Percentiles rank a stretch among this genome's conserved stretches.
These are phyloP conservation scores for Cladosporium austrohemisphaericum DNA, from an alignment of 2,329 filamentous ascomycete genomes.

Conservation along the genomic window DNA sequence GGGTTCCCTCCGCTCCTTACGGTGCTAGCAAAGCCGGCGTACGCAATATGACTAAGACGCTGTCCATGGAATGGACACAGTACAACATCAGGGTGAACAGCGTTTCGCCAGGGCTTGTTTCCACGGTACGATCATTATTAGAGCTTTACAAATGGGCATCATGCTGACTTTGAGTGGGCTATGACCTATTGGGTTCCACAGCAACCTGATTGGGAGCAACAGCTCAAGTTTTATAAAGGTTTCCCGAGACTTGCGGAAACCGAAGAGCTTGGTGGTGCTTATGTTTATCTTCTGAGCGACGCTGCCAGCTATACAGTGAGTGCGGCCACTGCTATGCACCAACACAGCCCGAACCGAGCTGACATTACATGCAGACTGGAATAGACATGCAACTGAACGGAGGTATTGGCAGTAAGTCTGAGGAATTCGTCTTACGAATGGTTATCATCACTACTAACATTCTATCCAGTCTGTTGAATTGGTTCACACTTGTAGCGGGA, in stretches of 20 bases:
- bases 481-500: too few species aligned
- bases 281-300: conserved; percentile 48
- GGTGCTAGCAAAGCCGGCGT: conserved; percentile 40
- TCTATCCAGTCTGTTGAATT: neutral
- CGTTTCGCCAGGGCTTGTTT: conserved; percentile 53
- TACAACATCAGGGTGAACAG: conserved; percentile 55
- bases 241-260: conserved; percentile 27
- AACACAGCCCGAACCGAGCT: too few species aligned
- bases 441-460: neutral
- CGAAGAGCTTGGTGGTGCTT: conserved; percentile 46
- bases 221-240: conserved; percentile 17
- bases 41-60: conserved; percentile 50
- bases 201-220: conserved; percentile 18
- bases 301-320: conserved; percentile 37
- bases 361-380: conserved; percentile 48
- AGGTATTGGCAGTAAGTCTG: conserved; percentile 25
- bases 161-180: too few species aligned
- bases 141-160: too few species aligned
- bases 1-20: conserved; percentile 32
- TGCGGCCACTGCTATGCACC: too few species aligned
- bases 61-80: conserved; percentile 62
- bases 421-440: too few species aligned
- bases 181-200: conserved; percentile 30
- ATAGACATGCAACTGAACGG: conserved; percentile 47
- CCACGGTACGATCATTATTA: too few species aligned